Conservation (phyloP, 2,329 filamentous ascomycete genomes). For the Aspergillus piperis region DNA sequence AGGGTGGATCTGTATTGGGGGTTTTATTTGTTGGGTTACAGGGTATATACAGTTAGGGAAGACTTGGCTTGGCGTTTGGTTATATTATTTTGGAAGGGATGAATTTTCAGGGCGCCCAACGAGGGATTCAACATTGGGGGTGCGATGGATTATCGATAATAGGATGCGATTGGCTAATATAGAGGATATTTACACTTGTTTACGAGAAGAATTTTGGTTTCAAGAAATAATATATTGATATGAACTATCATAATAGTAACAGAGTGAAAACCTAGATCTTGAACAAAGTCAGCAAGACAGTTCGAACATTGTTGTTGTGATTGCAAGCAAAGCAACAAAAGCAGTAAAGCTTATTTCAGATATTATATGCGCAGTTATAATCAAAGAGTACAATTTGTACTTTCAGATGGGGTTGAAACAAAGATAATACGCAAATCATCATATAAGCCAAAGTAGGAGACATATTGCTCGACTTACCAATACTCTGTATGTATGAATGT, state of each 20-base stretch:
- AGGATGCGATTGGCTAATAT: too few species aligned
- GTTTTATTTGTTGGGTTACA: too few species aligned
- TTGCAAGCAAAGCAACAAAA: neutral
- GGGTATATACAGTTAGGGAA: neutral
- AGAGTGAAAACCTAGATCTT: neutral
- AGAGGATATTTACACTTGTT: too few species aligned
- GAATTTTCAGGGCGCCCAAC: neutral
- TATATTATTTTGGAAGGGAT: neutral
- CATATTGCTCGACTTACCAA: slow-evolving; percentile 13
- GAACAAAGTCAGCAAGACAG: neutral
- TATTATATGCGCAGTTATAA: slow-evolving; percentile 31
- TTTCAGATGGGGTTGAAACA: slow-evolving; percentile 46
- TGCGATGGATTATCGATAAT: too few species aligned
- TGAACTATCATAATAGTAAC: neutral
- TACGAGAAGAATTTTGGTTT: neutral
- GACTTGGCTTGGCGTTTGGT: neutral
- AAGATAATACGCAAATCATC: slow-evolving; percentile 40
- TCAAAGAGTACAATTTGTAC: slow-evolving; percentile 29
- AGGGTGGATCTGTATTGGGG: too few species aligned
- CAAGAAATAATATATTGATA: neutral
- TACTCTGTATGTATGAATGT: neutral
- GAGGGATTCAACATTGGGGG: too few species aligned
- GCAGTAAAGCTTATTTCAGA: slow-evolving; percentile 23
- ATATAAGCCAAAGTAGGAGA: slow-evolving; percentile 15
- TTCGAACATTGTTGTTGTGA: neutral